Percentiles rank a stretch among this genome's conserved stretches.
phyloP scores from a whole-genome alignment of 2,329 filamentous ascomycete species.

The Verticillium dahliae region DNA sequence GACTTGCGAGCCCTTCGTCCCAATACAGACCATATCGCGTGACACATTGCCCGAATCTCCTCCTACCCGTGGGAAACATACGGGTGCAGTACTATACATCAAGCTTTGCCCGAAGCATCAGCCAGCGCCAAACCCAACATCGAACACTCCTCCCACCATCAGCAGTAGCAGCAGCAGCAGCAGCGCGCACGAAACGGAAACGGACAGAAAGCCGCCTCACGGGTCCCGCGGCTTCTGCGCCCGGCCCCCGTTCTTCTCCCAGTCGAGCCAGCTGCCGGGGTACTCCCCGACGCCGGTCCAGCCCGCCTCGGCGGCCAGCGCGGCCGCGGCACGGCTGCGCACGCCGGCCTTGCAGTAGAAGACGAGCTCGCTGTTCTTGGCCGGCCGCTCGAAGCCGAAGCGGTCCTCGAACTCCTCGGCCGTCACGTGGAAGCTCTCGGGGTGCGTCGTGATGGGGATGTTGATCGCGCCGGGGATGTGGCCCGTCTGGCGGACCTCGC shows the following conservation, averaged over 20 bases:
- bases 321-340: slow-evolving; percentile 69
- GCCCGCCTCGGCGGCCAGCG: slow-evolving; percentile 69
- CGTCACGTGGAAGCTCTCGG: slow-evolving; percentile 72
- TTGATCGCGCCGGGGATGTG: slow-evolving; percentile 77
- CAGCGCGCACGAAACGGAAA: no score
- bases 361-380: slow-evolving; percentile 52
- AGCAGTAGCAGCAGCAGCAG: no score
- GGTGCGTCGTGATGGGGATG: slow-evolving; percentile 69
- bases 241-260: slow-evolving; percentile 66
- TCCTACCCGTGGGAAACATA: no score
- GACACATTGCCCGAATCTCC: no score
- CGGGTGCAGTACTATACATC: no score
- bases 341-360: slow-evolving; percentile 96
- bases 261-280: slow-evolving; percentile 74
- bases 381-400: slow-evolving; percentile 69
- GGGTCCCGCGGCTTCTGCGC: slow-evolving; percentile 29
- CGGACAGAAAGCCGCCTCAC: not conserved
- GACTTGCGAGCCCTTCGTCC: no score
- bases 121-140: no score
- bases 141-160: no score
- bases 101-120: no score
- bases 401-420: slow-evolving; percentile 75
- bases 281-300: slow-evolving; percentile 69
- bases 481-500: slow-evolving; percentile 57
- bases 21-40: no score